Conservation (phyloP, 139 green algal species). For the Tetradesmus obliquus region DNA sequence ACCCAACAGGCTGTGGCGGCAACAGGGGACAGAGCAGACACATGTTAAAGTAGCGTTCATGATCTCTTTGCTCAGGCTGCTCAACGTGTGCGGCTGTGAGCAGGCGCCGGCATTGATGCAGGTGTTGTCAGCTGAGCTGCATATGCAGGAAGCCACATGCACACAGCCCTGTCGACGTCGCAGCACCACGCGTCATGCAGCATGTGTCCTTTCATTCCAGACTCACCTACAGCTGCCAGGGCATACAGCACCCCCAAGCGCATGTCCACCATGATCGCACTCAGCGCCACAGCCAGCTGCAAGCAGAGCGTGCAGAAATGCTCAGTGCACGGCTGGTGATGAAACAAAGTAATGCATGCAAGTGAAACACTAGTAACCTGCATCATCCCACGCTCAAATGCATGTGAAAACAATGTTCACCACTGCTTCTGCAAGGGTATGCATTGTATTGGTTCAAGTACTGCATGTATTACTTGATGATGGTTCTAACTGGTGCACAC, state of each 20-base stretch:
- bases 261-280: not conserved
- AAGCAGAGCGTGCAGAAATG: not conserved
- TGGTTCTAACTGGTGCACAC: not conserved
- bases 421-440: too few relatives aligned
- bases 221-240: not conserved
- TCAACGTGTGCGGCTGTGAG: not conserved
- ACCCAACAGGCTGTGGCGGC: not conserved
- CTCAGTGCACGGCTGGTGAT: too few relatives aligned
- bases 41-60: not conserved
- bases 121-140: not conserved
- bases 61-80: not conserved
- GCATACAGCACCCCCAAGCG: not conserved
- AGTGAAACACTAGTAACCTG: not conserved
- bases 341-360: too few relatives aligned
- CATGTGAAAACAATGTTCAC: not conserved
- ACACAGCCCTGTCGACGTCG: not conserved
- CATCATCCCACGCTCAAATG: not conserved
- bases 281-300: slow-evolving; percentile 8
- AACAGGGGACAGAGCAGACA: not conserved
- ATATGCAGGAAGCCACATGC: not conserved
- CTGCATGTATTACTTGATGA: not conserved
- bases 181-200: not conserved
- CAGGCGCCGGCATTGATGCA: too few relatives aligned
- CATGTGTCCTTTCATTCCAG: too few relatives aligned
- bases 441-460: too few relatives aligned